These are phyloP conservation scores for Fusarium globosum DNA, from an alignment of 2,329 filamentous ascomycete genomes.

Conservation along the genomic window DNA sequence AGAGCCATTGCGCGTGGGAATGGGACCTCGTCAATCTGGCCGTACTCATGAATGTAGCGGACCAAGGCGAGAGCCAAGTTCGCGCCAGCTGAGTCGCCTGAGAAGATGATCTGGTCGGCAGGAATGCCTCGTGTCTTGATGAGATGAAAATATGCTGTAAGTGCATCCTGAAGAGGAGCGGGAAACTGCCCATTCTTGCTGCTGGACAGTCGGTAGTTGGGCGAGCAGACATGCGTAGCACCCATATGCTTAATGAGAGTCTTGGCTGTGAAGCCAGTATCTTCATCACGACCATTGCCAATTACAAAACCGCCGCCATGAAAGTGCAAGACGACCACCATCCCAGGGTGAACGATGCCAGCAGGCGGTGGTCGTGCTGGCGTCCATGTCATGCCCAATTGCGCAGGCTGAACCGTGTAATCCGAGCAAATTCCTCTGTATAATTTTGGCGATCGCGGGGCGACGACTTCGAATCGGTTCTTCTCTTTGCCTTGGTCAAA, in stretches of 20 bases:
- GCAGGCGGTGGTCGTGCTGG: constrained; percentile 28
- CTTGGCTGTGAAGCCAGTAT: constrained; percentile 30
- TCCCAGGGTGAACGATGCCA: constrained; percentile 6
- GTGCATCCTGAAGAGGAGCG: constrained; percentile 34
- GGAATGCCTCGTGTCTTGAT: constrained; percentile 23
- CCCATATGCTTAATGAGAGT: constrained; percentile 30
- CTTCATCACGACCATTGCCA: constrained; percentile 36
- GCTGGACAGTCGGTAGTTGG: constrained; percentile 37
- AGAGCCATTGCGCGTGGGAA: constrained; percentile 31
- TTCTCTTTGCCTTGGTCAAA: constrained; percentile 22
- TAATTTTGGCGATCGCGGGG: constrained; percentile 24
- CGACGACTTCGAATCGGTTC: constrained; percentile 34
- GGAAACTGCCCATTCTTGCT: constrained; percentile 32
- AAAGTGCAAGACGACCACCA: constrained; percentile 31
- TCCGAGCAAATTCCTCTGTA: constrained; percentile 27
- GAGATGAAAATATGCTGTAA: constrained; percentile 29
- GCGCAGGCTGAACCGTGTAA: constrained; percentile 3
- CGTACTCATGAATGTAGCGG: constrained; percentile 34
- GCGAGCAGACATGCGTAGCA: constrained; percentile 38
- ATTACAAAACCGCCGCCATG: constrained; percentile 38
- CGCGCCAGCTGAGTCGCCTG: constrained; percentile 35
- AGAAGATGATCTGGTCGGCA: constrained; percentile 27
- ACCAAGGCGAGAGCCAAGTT: constrained; percentile 32
- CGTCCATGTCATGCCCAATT: constrained; percentile 39
- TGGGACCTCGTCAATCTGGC: constrained; percentile 19